Conservation (phyloP, 2,329 filamentous ascomycete genomes). For the Colletotrichum eleusines region DNA sequence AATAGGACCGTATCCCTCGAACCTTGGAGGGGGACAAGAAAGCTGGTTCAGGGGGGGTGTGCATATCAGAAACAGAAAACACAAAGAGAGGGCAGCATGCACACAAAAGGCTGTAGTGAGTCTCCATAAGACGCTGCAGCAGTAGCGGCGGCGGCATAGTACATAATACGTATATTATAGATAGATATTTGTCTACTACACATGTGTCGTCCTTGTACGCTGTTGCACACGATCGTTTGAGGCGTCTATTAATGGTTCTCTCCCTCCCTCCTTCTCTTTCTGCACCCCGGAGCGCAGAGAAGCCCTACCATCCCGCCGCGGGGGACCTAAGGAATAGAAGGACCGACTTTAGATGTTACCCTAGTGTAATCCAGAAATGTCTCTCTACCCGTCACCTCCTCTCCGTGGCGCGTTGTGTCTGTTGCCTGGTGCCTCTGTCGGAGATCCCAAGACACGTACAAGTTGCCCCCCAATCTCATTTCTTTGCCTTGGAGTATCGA, state of each 20-base stretch:
- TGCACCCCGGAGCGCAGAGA: slow-evolving; percentile 18
- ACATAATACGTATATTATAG: too few relatives aligned
- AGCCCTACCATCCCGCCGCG: slow-evolving; percentile 3
- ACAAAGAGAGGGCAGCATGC: slow-evolving; percentile 18
- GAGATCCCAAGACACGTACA: background rate
- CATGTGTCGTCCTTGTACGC: background rate
- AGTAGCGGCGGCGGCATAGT: too few relatives aligned
- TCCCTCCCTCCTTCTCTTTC: slow-evolving; percentile 18
- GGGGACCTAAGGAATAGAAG: background rate
- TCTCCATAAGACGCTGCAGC: too few relatives aligned
- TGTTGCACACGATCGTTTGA: slow-evolving; percentile 8
- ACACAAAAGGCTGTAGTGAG: slow-evolving; percentile 1
- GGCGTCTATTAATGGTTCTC: slow-evolving; percentile 31
- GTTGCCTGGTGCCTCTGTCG: background rate
- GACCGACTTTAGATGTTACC: slow-evolving; percentile 2
- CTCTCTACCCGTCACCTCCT: background rate
- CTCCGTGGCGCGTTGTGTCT: background rate
- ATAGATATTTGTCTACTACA: background rate
- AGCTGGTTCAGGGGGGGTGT: slow-evolving; percentile 22
- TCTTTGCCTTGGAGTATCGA: too few relatives aligned
- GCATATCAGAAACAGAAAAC: slow-evolving; percentile 20
- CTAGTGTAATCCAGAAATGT: background rate
- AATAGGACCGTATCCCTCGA: too few relatives aligned
- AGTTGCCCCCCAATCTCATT: background rate
- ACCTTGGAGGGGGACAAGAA: background rate